These are phyloP conservation scores for Sphaerulina vaccinii DNA, from an alignment of 2,329 filamentous ascomycete genomes.

Conservation along the genomic window DNA sequence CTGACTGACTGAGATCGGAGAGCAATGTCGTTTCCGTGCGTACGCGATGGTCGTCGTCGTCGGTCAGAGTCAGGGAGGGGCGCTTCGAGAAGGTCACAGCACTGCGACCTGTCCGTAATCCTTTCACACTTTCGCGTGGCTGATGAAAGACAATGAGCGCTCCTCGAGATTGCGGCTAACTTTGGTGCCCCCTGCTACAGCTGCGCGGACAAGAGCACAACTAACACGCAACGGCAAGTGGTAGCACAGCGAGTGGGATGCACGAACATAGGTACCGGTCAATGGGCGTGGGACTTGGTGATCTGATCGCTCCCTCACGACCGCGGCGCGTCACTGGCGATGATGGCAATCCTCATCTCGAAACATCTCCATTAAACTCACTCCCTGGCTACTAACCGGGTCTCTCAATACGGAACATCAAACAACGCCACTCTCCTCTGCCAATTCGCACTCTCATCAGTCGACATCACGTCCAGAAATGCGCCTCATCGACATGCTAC, in stretches of 20 bases:
- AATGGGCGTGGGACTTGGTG: too few species aligned
- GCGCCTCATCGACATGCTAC: slow-evolving; percentile 3
- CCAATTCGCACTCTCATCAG: background rate
- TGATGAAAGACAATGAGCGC: background rate
- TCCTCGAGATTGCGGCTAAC: background rate
- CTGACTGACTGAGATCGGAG: too few species aligned
- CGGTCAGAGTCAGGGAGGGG: background rate
- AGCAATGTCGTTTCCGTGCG: too few species aligned
- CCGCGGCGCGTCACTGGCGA: background rate
- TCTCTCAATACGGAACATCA: background rate
- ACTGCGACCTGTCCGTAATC: background rate
- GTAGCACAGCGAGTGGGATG: background rate
- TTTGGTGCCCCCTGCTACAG: too few species aligned
- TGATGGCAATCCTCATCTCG: background rate
- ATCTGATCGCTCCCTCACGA: too few species aligned
- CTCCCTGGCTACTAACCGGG: background rate
- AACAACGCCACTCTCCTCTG: background rate
- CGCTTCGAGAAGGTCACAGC: background rate
- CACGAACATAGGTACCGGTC: too few species aligned
- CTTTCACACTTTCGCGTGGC: slow-evolving; percentile 1
- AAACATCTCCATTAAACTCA: background rate
- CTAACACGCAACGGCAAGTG: background rate
- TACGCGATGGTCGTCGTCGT: too few species aligned
- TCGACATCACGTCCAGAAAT: background rate
- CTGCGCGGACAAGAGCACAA: background rate